Conservation (phyloP, 441 rosid species). For the Syzygium malaccense region DNA sequence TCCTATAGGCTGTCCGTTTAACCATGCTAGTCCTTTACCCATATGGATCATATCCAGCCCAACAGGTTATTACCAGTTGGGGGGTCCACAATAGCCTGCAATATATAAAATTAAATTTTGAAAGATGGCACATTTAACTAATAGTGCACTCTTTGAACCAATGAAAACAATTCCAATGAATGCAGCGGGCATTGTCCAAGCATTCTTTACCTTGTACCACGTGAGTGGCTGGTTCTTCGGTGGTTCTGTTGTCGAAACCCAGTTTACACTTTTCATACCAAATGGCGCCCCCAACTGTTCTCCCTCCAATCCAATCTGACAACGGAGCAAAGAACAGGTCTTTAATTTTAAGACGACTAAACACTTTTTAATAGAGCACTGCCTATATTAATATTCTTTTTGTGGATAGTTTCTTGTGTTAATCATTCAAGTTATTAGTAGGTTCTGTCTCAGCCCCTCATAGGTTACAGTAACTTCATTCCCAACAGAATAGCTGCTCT, state of each 20-base stretch:
- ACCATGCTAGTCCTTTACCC: constrained; percentile 99
- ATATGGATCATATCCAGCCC: constrained; percentile 85
- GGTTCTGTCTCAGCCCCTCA: background rate
- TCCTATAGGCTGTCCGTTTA: constrained; percentile 93
- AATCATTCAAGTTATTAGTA: background rate
- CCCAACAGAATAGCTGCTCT: background rate
- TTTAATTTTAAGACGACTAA: background rate
- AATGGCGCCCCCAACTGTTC: constrained; percentile 54
- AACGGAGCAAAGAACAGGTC: background rate
- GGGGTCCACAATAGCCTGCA: constrained; percentile 60
- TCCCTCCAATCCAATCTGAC: constrained; percentile 80
- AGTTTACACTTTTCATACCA: constrained; percentile 31
- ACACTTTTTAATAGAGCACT: background rate
- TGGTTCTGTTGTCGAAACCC: constrained; percentile 63
- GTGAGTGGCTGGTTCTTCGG: constrained; percentile 75
- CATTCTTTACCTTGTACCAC: constrained; percentile 78
- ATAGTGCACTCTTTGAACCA: background rate
- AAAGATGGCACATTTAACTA: background rate
- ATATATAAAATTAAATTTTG: background rate
- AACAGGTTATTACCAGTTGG: constrained; percentile 78
- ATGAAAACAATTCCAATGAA: background rate
- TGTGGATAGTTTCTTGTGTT: background rate
- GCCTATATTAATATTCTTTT: background rate
- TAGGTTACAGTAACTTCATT: background rate
- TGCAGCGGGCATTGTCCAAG: background rate